Evolutionary conservation across 83 land plant species (phyloP).

Genomic region (Larix sibirica): DNA sequence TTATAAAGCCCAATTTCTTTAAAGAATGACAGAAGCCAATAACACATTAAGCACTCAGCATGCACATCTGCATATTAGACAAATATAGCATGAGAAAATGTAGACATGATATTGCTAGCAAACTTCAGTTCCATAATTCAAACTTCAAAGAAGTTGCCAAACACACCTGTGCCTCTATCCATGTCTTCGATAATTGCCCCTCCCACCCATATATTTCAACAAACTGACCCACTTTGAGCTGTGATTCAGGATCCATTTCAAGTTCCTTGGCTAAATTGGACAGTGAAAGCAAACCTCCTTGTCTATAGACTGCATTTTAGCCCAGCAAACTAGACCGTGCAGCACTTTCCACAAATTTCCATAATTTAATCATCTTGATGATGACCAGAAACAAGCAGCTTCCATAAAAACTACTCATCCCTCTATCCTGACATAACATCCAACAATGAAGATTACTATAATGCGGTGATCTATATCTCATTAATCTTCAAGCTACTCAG

Average conservation of each 20-base stretch:
- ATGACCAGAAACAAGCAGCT: background rate
- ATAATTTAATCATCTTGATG: background rate
- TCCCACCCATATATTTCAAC: constrained; percentile 7
- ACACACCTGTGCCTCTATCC: constrained; percentile 6
- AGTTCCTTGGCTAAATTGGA: background rate
- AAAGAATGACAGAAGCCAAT: too few species aligned
- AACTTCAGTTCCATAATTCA: background rate
- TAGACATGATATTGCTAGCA: too few species aligned
- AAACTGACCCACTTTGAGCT: constrained; percentile 10
- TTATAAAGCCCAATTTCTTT: too few species aligned
- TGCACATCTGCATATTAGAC: too few species aligned
- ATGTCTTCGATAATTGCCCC: constrained; percentile 1
- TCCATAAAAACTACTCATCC: background rate
- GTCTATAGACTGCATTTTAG: background rate
- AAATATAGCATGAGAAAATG: too few species aligned
- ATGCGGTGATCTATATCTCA: too few species aligned
- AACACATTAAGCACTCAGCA: too few species aligned
- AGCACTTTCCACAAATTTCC: background rate
- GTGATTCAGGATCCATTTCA: constrained; percentile 14
- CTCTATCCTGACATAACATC: background rate
- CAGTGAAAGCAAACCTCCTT: background rate
- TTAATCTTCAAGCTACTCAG: too few species aligned
- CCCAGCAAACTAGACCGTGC: background rate
- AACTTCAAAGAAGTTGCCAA: background rate
- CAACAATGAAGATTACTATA: too few species aligned